Evolutionary conservation across 306 rosid genomes (phyloP), one percentile per base, ranked within the genome.

Genomic region (Acacia crassicarpa): DNA sequence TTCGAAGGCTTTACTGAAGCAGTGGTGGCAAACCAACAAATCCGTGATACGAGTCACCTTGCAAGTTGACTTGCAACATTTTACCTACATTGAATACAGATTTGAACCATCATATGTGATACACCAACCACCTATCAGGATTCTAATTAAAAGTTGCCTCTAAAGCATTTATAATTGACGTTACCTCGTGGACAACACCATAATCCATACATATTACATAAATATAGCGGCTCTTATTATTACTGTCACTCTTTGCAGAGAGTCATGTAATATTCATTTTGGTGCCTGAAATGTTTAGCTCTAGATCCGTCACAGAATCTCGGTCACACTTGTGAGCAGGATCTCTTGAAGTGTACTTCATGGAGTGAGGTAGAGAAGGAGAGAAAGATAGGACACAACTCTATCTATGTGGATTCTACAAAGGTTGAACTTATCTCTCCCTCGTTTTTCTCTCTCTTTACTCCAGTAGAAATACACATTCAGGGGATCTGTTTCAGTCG

Each of bases 41-140:
- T 94, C 91, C 81, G 88, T 94, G 87, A 92, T 87, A 76, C 89
- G 81, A 44, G 97, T 91, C 83, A 90, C 90, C 75, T 80, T 85
- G 97, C 98, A 94, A n/a, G 93, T 89, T 51, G 95, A 86, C 85
- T 94, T 94, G 89, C 95, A 87, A 88, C 97, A 94, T 88, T 94
- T 94, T 46, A 92, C 95, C 98, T 94, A 58, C 20, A 63, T 27
- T 46, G 73, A 83, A 72, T 46, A 75, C 73, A 81, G 65, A 67
- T 33, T 85, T 77, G 61, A 83, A 58, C 68, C 43, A 77, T 67
- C 59, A 84, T 51, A 49, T 46, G 27, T 84, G 78, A 86, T 40
- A 44, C 17, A 43, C 58, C 22, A 23, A 69, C 75, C 13, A 23
- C 30, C 56, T 45, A 83, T 76, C 66, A 62, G 51, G 44, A 78